Percentiles rank a stretch among this genome's conserved stretches.
Evolutionary conservation across 352 stramenopile species (phyloP).

Genomic region (Elongisporangium anandrum): DNA sequence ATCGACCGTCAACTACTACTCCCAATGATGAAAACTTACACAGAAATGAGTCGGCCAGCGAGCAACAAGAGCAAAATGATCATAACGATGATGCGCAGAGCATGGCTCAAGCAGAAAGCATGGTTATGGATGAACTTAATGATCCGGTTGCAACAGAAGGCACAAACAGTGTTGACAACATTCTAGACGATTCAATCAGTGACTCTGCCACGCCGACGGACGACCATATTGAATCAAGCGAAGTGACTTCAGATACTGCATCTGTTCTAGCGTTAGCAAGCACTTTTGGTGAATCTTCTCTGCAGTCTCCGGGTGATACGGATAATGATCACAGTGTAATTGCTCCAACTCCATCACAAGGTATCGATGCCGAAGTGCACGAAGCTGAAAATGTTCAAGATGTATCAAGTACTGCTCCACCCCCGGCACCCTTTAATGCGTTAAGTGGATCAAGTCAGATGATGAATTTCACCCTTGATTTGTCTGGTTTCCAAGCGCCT

Average conservation of each 20-base stretch:
- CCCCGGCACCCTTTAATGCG: slow-evolving; percentile 22
- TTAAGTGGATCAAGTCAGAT: slow-evolving; percentile 34
- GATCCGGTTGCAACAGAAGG: neutral
- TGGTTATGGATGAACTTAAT: slow-evolving; percentile 3
- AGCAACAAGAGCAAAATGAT: neutral
- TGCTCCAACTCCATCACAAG: slow-evolving; percentile 20
- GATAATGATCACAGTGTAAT: slow-evolving; percentile 46
- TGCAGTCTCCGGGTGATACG: slow-evolving; percentile 62
- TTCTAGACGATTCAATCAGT: neutral
- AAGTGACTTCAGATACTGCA: slow-evolving; percentile 45
- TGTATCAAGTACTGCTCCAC: slow-evolving; percentile 13
- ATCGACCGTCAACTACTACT: slow-evolving; percentile 10
- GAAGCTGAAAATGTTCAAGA: slow-evolving; percentile 1
- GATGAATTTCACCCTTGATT: slow-evolving; percentile 82
- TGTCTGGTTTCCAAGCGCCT: slow-evolving; percentile 42
- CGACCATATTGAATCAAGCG: slow-evolving; percentile 9
- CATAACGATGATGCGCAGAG: slow-evolving; percentile 11
- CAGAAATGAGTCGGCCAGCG: neutral
- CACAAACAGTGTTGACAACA: neutral
- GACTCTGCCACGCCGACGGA: neutral
- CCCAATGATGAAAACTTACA: slow-evolving; percentile 3
- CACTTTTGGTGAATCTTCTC: slow-evolving; percentile 74
- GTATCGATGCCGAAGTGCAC: slow-evolving; percentile 12
- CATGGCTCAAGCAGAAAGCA: slow-evolving; percentile 5
- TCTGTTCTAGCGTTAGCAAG: slow-evolving; percentile 82